These are phyloP conservation scores for Coffea humblotiana DNA, from an alignment of 305 asterid genomes.

Conservation along the genomic window DNA sequence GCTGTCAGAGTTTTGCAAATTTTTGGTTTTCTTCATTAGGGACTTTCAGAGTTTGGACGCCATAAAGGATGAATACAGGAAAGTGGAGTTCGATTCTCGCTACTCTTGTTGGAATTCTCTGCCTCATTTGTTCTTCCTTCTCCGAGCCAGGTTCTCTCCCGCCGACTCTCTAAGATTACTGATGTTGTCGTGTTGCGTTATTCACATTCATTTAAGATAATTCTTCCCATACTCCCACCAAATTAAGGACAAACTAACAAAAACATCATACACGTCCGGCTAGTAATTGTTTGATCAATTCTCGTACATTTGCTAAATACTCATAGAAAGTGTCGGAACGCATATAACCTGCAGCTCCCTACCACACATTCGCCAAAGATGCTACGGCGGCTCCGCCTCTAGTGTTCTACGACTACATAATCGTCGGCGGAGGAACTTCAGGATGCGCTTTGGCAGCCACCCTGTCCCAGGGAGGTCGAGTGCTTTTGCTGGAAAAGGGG, in stretches of 20 bases:
- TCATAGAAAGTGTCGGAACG: too few relatives aligned
- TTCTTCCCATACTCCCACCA: too few relatives aligned
- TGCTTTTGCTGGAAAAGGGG: conserved; percentile 67
- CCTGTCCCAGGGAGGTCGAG: conserved; percentile 46
- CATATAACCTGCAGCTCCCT: conserved; percentile 50
- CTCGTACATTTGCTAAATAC: not conserved
- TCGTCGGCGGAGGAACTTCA: conserved; percentile 73
- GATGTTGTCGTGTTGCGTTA: too few relatives aligned
- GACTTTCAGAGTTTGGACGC: not conserved
- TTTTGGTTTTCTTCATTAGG: not conserved
- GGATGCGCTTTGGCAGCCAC: conserved; percentile 80
- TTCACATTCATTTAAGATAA: too few relatives aligned
- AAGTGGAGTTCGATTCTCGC: conserved; percentile 20
- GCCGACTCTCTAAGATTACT: not conserved
- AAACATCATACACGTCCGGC: too few relatives aligned
- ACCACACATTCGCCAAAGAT: conserved; percentile 48
- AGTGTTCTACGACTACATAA: conserved; percentile 60
- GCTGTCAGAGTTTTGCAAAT: not conserved
- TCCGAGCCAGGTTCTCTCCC: conserved; percentile 44
- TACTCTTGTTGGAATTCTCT: conserved; percentile 22
- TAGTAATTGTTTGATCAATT: too few relatives aligned
- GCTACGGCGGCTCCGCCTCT: conserved; percentile 53
- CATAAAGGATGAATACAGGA: conserved; percentile 18
- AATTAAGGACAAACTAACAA: too few relatives aligned
- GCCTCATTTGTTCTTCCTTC: conserved; percentile 26